Evolutionary conservation across 2,329 filamentous ascomycete species (phyloP).

Genomic region (Claviceps pazoutovae): DNA sequence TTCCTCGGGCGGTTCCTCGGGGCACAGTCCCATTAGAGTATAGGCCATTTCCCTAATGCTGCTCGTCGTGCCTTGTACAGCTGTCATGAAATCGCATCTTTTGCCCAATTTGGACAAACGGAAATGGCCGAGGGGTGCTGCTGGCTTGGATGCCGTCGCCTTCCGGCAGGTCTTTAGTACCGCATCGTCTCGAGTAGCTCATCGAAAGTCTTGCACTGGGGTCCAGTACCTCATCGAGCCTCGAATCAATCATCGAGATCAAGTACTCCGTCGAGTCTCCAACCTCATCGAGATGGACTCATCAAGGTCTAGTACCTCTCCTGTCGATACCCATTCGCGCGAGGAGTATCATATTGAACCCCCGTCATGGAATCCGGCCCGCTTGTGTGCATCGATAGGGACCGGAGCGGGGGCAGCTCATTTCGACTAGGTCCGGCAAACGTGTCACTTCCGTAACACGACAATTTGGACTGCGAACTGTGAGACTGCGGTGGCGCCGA

Average conservation of each 20-base stretch:
- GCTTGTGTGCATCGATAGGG: conserved; percentile 24
- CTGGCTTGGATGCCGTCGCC: too few relatives aligned
- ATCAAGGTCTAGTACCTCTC: conserved; percentile 19
- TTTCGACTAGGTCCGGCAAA: conserved; percentile 25
- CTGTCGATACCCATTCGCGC: conserved; percentile 32
- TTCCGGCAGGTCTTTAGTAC: too few relatives aligned
- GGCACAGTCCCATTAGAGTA: too few relatives aligned
- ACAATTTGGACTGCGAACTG: conserved; percentile 4
- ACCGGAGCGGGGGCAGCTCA: conserved; percentile 43
- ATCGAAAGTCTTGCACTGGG: too few relatives aligned
- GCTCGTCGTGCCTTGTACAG: background rate
- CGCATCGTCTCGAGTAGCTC: too few relatives aligned
- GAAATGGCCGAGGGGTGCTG: background rate
- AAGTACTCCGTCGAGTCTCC: background rate
- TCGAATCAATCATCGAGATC: too few relatives aligned
- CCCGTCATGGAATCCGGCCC: conserved; percentile 50
- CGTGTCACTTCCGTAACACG: conserved; percentile 15
- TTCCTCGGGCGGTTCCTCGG: too few relatives aligned
- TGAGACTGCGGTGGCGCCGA: conserved; percentile 8
- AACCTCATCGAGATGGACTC: background rate
- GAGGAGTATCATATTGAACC: conserved; percentile 44
- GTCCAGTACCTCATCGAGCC: too few relatives aligned
- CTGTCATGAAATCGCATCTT: conserved; percentile 6
- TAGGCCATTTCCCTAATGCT: too few relatives aligned
- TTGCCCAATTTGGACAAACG: background rate